Percentiles rank a stretch among this genome's conserved stretches.
Conservation (phyloP, 1,284 basidiomycete species). For the Calocybe gambosa region DNA sequence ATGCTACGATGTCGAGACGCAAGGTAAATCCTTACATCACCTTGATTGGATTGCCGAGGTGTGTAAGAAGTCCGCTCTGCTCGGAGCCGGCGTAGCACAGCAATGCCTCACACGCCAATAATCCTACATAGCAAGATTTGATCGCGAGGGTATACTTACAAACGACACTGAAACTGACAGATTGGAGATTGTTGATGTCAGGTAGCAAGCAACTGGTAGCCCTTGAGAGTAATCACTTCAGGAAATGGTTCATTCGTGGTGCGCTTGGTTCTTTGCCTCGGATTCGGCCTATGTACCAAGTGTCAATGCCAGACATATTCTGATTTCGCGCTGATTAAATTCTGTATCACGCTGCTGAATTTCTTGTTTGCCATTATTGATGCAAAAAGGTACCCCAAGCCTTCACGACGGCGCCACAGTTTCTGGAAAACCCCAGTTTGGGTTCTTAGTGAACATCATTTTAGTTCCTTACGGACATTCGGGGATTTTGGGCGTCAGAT, state of each 20-base stretch:
- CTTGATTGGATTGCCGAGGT: slow-evolving; percentile 3
- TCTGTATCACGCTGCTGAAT: background rate
- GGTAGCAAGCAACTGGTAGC: background rate
- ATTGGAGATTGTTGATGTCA: slow-evolving; percentile 9
- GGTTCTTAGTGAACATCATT: slow-evolving; percentile 23
- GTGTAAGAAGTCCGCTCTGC: slow-evolving; percentile 6
- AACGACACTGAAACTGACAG: slow-evolving; percentile 14
- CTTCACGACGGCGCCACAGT: slow-evolving; percentile 24
- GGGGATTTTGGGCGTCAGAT: slow-evolving; percentile 27
- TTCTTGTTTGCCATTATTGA: slow-evolving; percentile 12
- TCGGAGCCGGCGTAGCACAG: slow-evolving; percentile 12
- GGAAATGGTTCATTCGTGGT: slow-evolving; percentile 1
- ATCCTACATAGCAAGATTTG: slow-evolving; percentile 4
- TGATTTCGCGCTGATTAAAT: slow-evolving; percentile 9
- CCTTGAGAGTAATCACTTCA: slow-evolving; percentile 1
- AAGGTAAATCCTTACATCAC: background rate
- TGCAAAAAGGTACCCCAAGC: slow-evolving; percentile 8
- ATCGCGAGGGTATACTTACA: background rate
- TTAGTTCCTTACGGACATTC: slow-evolving; percentile 23
- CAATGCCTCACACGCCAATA: slow-evolving; percentile 11
- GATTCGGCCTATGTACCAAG: background rate
- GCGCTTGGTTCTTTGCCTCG: slow-evolving; percentile 7
- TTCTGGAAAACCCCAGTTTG: slow-evolving; percentile 21
- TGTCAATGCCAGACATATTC: slow-evolving; percentile 10
- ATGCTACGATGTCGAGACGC: slow-evolving; percentile 1